Evolutionary conservation across 2,329 filamentous ascomycete species (phyloP).

Genomic region (Cryphonectria japonica): DNA sequence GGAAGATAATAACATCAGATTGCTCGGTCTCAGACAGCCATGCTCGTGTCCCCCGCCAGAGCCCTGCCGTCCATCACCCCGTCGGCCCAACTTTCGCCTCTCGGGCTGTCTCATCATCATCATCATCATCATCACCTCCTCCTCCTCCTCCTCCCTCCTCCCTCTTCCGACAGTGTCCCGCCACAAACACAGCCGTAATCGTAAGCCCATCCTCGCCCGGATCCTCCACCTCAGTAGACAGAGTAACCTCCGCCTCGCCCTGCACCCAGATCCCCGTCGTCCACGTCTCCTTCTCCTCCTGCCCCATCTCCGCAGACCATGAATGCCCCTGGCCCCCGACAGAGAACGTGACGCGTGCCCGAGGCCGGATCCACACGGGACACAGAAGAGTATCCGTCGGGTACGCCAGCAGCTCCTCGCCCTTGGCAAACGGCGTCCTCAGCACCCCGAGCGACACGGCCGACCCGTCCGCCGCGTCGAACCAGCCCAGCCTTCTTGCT

Average conservation of each 20-base stretch:
- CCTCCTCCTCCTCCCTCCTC: not conserved
- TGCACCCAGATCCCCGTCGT: constrained; percentile 28
- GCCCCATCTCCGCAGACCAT: constrained; percentile 8
- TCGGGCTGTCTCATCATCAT: not conserved
- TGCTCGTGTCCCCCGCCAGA: not conserved
- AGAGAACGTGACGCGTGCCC: constrained; percentile 12
- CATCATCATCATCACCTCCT: not conserved
- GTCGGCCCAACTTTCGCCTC: not conserved
- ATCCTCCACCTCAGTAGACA: constrained; percentile 21
- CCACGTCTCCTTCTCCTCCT: constrained; percentile 24
- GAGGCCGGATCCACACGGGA: constrained; percentile 21
- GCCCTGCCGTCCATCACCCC: not conserved
- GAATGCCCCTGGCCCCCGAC: constrained; percentile 11
- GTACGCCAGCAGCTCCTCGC: constrained; percentile 20
- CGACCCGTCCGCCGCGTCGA: constrained; percentile 23
- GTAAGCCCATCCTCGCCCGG: constrained; percentile 11
- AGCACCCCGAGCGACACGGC: constrained; percentile 26
- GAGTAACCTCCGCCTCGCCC: constrained; percentile 18
- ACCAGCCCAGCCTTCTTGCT: constrained; percentile 12
- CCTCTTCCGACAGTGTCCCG: constrained; percentile 22
- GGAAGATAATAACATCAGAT: not conserved
- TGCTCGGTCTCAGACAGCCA: no score
- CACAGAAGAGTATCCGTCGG: constrained; percentile 30
- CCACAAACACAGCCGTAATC: constrained; percentile 28
- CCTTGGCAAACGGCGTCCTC: constrained; percentile 10